Evolutionary conservation across 305 asterid genomes (phyloP).

Genomic region (Solanum hybrid): DNA sequence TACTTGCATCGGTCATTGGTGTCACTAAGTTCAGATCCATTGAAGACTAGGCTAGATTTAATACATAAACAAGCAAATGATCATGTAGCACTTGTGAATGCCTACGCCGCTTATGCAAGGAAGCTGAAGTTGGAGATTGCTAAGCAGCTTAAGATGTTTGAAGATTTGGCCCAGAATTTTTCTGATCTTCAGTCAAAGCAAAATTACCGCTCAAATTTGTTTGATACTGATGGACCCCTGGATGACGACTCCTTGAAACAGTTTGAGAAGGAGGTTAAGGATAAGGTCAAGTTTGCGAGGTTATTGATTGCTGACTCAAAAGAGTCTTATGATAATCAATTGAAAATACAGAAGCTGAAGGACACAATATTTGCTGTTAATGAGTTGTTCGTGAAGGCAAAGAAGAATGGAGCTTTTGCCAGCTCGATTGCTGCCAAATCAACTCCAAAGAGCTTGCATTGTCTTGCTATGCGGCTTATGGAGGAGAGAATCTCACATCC

Average conservation of each 20-base stretch:
- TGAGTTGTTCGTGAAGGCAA: conserved; percentile 65
- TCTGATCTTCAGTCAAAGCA: conserved; percentile 43
- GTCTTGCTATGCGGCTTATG: conserved; percentile 70
- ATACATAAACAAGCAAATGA: conserved; percentile 54
- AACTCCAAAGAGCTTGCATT: conserved; percentile 76
- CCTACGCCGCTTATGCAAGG: conserved; percentile 59
- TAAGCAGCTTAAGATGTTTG: conserved; percentile 60
- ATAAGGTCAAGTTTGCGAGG: conserved; percentile 58
- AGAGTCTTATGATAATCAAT: conserved; percentile 65
- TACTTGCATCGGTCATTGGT: conserved; percentile 45
- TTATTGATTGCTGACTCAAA: conserved; percentile 54
- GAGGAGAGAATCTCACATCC: conserved; percentile 75
- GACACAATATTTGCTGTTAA: conserved; percentile 67
- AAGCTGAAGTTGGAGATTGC: conserved; percentile 60
- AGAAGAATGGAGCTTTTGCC: conserved; percentile 61
- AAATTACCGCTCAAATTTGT: conserved; percentile 37
- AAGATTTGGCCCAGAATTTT: conserved; percentile 48
- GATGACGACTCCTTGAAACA: conserved; percentile 70
- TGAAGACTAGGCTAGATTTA: conserved; percentile 52
- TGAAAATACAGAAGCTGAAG: conserved; percentile 64
- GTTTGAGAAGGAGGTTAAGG: conserved; percentile 75
- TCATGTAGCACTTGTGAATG: conserved; percentile 58
- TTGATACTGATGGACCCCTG: conserved; percentile 49
- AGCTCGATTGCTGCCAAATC: conserved; percentile 63
- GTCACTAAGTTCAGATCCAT: conserved; percentile 52